Evolutionary conservation across 495 filamentous ascomycete genomes (phyloP).

Genomic region (Hypoxylon crocopeplum): DNA sequence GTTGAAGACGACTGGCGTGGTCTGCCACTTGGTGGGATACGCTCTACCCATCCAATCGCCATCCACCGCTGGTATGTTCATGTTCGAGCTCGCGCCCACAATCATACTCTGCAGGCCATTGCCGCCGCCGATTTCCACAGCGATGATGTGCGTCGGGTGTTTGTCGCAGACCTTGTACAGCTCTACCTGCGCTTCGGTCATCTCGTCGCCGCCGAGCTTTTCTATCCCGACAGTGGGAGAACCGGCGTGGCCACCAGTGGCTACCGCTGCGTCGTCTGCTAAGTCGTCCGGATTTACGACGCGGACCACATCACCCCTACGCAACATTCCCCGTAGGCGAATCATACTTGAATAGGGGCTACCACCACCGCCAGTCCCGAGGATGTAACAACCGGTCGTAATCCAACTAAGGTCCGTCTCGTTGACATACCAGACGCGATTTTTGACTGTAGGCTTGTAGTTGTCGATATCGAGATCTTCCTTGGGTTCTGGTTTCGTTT

Average conservation of each 20-base stretch:
- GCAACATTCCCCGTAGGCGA: slow-evolving; percentile 53
- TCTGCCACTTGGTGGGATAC: slow-evolving; percentile 65
- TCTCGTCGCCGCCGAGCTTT: slow-evolving; percentile 59
- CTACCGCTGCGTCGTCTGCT: slow-evolving; percentile 52
- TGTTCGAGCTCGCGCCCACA: slow-evolving; percentile 53
- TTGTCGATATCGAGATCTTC: slow-evolving; percentile 50
- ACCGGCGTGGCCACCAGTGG: slow-evolving; percentile 55
- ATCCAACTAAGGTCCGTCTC: slow-evolving; percentile 65
- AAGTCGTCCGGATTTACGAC: slow-evolving; percentile 54
- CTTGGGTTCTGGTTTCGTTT: slow-evolving; percentile 12
- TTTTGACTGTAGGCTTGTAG: slow-evolving; percentile 58
- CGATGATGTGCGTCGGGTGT: slow-evolving; percentile 49
- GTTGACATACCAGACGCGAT: slow-evolving; percentile 61
- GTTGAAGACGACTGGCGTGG: slow-evolving; percentile 59
- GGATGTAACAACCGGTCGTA: slow-evolving; percentile 64
- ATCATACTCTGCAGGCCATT: slow-evolving; percentile 63
- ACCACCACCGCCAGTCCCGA: slow-evolving; percentile 67
- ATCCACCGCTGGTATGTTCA: slow-evolving; percentile 59
- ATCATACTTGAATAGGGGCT: slow-evolving; percentile 55
- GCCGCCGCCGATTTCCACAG: slow-evolving; percentile 62
- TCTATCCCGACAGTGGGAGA: slow-evolving; percentile 59
- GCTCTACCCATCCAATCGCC: slow-evolving; percentile 66
- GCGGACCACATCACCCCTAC: slow-evolving; percentile 52
- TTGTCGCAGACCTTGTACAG: slow-evolving; percentile 47
- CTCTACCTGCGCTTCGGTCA: slow-evolving; percentile 55